Evolutionary conservation across 495 filamentous ascomycete genomes (phyloP).

Genomic region (Xylaria castorea): DNA sequence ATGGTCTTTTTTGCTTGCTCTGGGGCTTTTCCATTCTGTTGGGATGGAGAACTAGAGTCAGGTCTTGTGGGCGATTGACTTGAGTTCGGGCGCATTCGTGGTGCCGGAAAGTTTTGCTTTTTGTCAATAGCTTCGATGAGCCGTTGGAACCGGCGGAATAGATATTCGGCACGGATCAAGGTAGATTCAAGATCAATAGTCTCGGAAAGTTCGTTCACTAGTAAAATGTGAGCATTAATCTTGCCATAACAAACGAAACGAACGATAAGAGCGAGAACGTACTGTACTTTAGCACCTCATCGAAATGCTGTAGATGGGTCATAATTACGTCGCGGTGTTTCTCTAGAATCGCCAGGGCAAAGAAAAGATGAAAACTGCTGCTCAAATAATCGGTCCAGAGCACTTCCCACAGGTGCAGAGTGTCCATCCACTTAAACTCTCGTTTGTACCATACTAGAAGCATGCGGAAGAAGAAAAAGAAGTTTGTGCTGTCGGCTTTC

Average conservation of each 20-base stretch:
- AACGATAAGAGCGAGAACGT: conserved; percentile 41
- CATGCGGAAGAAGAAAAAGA: conserved; percentile 99
- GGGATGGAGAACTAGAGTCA: conserved; percentile 21
- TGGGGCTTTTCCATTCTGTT: conserved; percentile 39
- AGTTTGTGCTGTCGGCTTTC: conserved; percentile 91
- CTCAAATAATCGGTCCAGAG: conserved; percentile 93
- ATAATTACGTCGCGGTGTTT: conserved; percentile 94
- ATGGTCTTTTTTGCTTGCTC: conserved; percentile 67
- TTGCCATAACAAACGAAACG: conserved; percentile 10
- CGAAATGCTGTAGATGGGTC: conserved; percentile 91
- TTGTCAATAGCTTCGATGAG: conserved; percentile 90
- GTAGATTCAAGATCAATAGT: conserved; percentile 89
- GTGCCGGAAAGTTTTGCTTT: conserved; percentile 76
- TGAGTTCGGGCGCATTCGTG: conserved; percentile 45
- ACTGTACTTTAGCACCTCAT: conserved; percentile 97
- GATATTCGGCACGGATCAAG: conserved; percentile 82
- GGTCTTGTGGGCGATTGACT: conserved; percentile 16
- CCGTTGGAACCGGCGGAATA: conserved; percentile 87
- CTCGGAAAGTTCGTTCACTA: conserved; percentile 92
- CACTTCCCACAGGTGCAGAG: conserved; percentile 88
- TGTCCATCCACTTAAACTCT: conserved; percentile 88
- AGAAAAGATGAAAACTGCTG: conserved; percentile 91
- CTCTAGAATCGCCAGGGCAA: conserved; percentile 94
- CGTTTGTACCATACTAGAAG: conserved; percentile 98
- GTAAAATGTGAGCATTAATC: conserved; percentile 25